Evolutionary conservation across 2,329 filamentous ascomycete species (phyloP).

Genomic region (Xylogone sp.): DNA sequence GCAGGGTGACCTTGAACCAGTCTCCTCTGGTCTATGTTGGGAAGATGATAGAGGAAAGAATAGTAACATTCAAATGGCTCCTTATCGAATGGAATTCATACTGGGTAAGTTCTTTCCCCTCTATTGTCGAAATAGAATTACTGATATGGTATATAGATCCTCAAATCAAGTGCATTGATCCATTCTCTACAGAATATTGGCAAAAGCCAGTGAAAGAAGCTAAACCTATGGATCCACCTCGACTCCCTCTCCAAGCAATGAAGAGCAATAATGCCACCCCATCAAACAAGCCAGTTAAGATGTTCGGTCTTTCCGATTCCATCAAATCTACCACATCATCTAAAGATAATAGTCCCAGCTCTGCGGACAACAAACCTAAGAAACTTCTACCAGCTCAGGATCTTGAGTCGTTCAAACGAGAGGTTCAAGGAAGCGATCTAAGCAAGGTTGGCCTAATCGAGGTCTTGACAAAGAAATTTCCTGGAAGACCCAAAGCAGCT

Average conservation of each 20-base stretch:
- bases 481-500: constrained; percentile 63
- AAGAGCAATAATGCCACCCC: constrained; percentile 15
- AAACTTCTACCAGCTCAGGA: constrained; percentile 21
- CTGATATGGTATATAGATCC: constrained; percentile 18
- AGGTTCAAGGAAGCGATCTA: constrained; percentile 66
- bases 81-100: constrained; percentile 72
- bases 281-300: constrained; percentile 12
- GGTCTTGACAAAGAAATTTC: constrained; percentile 70
- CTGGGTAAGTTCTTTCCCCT: constrained; percentile 16
- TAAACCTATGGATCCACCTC: constrained; percentile 29
- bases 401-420: constrained; percentile 54
- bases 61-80: constrained; percentile 46
- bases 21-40: constrained; percentile 80
- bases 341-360: neutral
- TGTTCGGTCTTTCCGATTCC: constrained; percentile 3
- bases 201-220: constrained; percentile 10
- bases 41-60: constrained; percentile 53
- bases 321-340: neutral
- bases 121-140: neutral
- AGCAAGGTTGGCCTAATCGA: constrained; percentile 74
- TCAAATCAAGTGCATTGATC: constrained; percentile 63
- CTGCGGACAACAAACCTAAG: constrained; percentile 18
- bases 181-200: constrained; percentile 85
- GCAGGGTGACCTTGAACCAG: constrained; percentile 68
- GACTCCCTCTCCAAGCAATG: constrained; percentile 26